Conservation (phyloP, 1,139 yeast species). For the Nematodospora anomalae region DNA sequence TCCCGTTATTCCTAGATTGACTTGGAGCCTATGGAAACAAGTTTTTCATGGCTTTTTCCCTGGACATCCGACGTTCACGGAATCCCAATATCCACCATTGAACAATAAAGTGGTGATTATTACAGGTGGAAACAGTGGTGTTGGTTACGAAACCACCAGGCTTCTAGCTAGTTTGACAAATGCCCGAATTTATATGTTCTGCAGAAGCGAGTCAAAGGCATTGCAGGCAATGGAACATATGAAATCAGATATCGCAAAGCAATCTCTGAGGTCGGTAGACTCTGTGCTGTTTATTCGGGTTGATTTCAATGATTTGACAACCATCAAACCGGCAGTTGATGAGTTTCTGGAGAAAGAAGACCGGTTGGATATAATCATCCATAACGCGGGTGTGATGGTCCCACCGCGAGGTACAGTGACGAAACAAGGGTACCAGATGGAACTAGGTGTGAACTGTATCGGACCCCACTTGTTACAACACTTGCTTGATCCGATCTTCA, state of each 20-base stretch:
- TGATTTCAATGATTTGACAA: conserved; percentile 47
- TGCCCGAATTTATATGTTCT: conserved; percentile 23
- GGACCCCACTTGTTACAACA: conserved; percentile 51
- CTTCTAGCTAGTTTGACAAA: conserved; percentile 34
- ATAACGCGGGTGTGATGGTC: conserved; percentile 54
- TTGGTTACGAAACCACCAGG: conserved; percentile 28
- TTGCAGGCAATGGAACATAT: conserved; percentile 9
- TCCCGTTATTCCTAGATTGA: conserved; percentile 7
- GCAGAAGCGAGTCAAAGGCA: conserved; percentile 7
- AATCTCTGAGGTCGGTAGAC: conserved; percentile 3
- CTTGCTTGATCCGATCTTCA: conserved; percentile 41
- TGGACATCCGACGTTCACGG: conserved; percentile 11
- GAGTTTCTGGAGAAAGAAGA: conserved; percentile 23
- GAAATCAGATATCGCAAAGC: conserved; percentile 9
- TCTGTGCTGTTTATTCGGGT: conserved; percentile 11
- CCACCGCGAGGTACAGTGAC: conserved; percentile 31
- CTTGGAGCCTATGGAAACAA: conserved; percentile 10
- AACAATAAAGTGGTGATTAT: conserved; percentile 10
- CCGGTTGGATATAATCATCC: conserved; percentile 44
- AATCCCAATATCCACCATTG: conserved; percentile 9
- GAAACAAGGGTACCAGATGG: conserved; percentile 13
- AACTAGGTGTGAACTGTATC: conserved; percentile 48
- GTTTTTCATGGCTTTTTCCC: conserved; percentile 12
- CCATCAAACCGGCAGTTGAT: conserved; percentile 41
- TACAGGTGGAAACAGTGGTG: conserved; percentile 13